Evolutionary conservation across 2,329 filamentous ascomycete genomes (phyloP).

Genomic region (Alternaria ventricosa): DNA sequence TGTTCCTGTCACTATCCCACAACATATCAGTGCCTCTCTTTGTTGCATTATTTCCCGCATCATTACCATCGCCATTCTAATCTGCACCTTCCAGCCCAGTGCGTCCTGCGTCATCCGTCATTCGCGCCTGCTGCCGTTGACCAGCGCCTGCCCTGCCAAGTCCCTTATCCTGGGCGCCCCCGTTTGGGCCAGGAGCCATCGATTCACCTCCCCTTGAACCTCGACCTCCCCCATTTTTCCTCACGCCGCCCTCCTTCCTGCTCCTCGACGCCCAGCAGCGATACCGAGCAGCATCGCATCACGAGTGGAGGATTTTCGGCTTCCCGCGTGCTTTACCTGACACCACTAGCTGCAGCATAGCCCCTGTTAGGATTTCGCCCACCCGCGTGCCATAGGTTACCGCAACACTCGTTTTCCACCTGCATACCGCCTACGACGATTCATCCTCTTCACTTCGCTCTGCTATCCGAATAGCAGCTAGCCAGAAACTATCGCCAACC

Average conservation of each 20-base stretch:
- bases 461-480: constrained; percentile 29
- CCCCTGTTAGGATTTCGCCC: constrained; percentile 25
- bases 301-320: constrained; percentile 14
- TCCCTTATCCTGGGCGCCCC: constrained; percentile 17
- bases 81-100: neutral
- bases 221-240: constrained; percentile 7
- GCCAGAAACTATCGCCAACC: constrained; percentile 18
- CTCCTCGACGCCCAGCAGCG: constrained; percentile 29
- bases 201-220: constrained; percentile 15
- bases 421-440: constrained; percentile 1
- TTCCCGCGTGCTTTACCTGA: constrained; percentile 36
- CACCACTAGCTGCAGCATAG: constrained; percentile 16
- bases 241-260: constrained; percentile 21
- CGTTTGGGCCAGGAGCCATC: constrained; percentile 28
- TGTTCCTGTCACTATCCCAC: neutral
- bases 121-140: constrained; percentile 18
- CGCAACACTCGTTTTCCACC: constrained; percentile 35
- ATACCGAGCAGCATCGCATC: constrained; percentile 25
- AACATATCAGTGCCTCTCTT: neutral
- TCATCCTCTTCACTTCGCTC: constrained; percentile 14
- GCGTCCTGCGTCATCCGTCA: constrained; percentile 7
- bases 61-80: neutral
- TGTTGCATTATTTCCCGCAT: constrained; percentile 2
- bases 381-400: constrained; percentile 38
- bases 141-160: constrained; percentile 25